Conservation (phyloP, 78 protist genomes). For the Bodo saltans region DNA sequence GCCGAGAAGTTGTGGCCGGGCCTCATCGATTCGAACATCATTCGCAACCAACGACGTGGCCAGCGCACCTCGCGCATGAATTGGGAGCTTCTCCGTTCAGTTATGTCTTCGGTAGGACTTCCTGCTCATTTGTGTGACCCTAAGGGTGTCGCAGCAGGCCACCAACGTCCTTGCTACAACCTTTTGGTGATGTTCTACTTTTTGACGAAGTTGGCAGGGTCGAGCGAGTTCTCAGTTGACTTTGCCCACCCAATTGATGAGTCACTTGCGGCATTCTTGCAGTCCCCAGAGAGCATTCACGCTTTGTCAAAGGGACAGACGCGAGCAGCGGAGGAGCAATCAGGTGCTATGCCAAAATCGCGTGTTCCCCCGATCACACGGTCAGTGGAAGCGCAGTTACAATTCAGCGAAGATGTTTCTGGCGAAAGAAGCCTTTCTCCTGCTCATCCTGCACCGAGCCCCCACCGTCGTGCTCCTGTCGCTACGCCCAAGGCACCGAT, state of each 20-base stretch:
- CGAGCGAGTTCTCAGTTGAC: slow-evolving; percentile 7
- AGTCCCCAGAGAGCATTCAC: background rate
- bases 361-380: no score
- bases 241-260: slow-evolving; percentile 19
- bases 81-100: background rate
- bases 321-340: no score
- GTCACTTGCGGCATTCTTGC: slow-evolving; percentile 6
- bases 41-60: background rate
- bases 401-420: no score
- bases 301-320: background rate
- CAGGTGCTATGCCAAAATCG: no score
- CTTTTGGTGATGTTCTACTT: slow-evolving; percentile 7
- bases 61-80: background rate
- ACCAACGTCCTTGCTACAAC: background rate
- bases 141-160: background rate
- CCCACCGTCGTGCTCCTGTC: no score
- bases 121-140: background rate
- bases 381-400: no score
- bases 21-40: background rate
- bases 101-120: background rate
- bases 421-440: no score
- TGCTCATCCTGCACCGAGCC: no score
- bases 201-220: background rate
- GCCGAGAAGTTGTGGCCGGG: background rate
- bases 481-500: no score